A percentile compares a stretch with the other conserved stretches of the same genome.
Evolutionary conservation across 2,329 filamentous ascomycete species (phyloP).

Genomic region (Alternaria brassicicola): DNA sequence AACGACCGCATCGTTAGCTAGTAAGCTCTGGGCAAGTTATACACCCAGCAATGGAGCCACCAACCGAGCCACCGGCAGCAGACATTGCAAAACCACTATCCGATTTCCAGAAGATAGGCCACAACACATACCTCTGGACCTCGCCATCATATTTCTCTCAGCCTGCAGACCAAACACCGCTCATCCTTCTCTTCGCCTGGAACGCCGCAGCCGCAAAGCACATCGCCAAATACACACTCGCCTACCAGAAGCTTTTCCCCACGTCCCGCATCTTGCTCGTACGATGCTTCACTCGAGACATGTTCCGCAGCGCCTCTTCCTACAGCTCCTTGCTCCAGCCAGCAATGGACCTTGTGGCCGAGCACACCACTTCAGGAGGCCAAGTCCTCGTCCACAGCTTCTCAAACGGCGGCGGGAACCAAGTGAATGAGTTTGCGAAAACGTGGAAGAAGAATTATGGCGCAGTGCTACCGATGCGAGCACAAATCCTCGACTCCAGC

Average conservation of each 20-base stretch:
- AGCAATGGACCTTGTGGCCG: conserved; percentile 34
- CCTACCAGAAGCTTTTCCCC: conserved; percentile 42
- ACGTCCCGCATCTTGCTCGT: conserved; percentile 41
- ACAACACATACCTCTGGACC: conserved; percentile 45
- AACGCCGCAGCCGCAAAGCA: conserved; percentile 45
- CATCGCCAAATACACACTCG: conserved; percentile 46
- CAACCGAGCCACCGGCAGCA: conserved; percentile 5
- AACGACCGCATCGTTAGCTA: neutral
- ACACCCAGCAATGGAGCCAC: conserved; percentile 15
- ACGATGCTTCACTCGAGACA: conserved; percentile 37
- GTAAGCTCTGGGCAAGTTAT: neutral
- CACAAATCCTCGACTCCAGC: conserved; percentile 43
- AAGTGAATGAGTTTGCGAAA: conserved; percentile 42
- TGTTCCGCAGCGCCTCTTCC: conserved; percentile 30
- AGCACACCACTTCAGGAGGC: conserved; percentile 30
- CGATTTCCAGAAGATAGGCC: conserved; percentile 41
- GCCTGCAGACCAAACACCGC: conserved; percentile 18
- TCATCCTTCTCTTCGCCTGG: conserved; percentile 46
- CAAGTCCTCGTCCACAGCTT: conserved; percentile 44
- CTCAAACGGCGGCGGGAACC: conserved; percentile 46
- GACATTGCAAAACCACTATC: conserved; percentile 28
- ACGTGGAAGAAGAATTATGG: conserved; percentile 34
- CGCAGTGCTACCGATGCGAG: conserved; percentile 33
- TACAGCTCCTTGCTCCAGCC: conserved; percentile 30
- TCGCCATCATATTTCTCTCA: conserved; percentile 20